These are phyloP conservation scores for Aspergillus ustus DNA, from an alignment of 2,329 filamentous ascomycete species.

Conservation along the genomic window DNA sequence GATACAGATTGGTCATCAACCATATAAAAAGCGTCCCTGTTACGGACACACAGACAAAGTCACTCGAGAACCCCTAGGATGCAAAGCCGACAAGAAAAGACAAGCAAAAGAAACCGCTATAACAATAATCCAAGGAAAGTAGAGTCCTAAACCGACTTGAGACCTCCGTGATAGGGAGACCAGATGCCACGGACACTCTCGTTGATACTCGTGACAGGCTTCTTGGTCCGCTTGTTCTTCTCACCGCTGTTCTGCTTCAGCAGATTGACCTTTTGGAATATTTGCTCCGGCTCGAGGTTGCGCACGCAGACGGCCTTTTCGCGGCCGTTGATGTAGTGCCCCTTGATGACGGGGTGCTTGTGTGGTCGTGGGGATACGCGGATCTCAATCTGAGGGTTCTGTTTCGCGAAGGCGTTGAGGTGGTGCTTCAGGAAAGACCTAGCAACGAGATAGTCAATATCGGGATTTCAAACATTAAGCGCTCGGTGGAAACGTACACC, in stretches of 20 bases:
- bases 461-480: not conserved
- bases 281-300: slow-evolving; percentile 79
- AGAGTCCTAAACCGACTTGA: slow-evolving; percentile 53
- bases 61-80: slow-evolving; percentile 24
- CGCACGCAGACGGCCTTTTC: slow-evolving; percentile 86
- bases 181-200: slow-evolving; percentile 69
- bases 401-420: slow-evolving; percentile 76
- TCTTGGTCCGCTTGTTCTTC: slow-evolving; percentile 58
- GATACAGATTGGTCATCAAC: slow-evolving; percentile 31
- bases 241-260: slow-evolving; percentile 53
- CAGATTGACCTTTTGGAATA: slow-evolving; percentile 73
- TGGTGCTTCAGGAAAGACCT: slow-evolving; percentile 81
- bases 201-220: slow-evolving; percentile 65
- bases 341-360: slow-evolving; percentile 86
- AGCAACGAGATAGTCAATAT: slow-evolving; percentile 14
- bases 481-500: slow-evolving; percentile 66
- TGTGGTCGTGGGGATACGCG: slow-evolving; percentile 86
- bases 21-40: slow-evolving; percentile 30
- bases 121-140: slow-evolving; percentile 21
- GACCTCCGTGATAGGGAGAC: slow-evolving; percentile 65
- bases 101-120: slow-evolving; percentile 22
- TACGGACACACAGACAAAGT: slow-evolving; percentile 16
- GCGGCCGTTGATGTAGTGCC: slow-evolving; percentile 89
- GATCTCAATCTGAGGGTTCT: slow-evolving; percentile 89
- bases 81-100: slow-evolving; percentile 19